phyloP scores from a whole-genome alignment of 495 filamentous ascomycete genomes.

The Endocarpon pusillum region DNA sequence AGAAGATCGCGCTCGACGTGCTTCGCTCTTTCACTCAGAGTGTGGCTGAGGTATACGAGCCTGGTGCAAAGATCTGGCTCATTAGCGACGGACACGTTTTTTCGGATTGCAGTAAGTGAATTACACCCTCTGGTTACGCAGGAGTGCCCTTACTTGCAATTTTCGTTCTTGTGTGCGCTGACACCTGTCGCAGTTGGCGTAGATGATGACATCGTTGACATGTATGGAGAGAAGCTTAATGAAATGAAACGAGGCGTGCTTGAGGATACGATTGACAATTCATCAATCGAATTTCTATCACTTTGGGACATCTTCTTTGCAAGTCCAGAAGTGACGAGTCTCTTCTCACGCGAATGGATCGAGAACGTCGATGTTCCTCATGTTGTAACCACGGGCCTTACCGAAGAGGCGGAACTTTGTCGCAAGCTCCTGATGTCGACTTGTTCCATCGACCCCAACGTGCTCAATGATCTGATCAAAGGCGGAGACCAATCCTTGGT shows the following conservation, averaged over 20 bases:
- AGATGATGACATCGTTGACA: conserved; percentile 20
- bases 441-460: conserved; percentile 11
- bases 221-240: conserved; percentile 15
- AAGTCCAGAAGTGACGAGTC: conserved; percentile 2
- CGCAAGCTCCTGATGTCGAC: conserved; percentile 20
- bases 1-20: conserved; percentile 31
- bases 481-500: conserved; percentile 16
- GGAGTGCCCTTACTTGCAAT: no score
- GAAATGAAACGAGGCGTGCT: conserved; percentile 16
- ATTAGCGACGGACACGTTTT: conserved; percentile 36
- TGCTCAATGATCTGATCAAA: conserved; percentile 18
- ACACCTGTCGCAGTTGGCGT: conserved; percentile 16
- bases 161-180: no score
- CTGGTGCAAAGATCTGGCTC: conserved; percentile 30
- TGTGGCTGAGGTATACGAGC: conserved; percentile 26
- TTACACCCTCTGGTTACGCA: not conserved
- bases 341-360: not conserved
- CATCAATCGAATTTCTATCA: conserved; percentile 12
- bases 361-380: conserved; percentile 7
- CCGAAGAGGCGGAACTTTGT: conserved; percentile 19
- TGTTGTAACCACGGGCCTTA: conserved; percentile 14
- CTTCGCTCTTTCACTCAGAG: conserved; percentile 24
- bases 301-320: conserved; percentile 14
- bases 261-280: conserved; percentile 2
- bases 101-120: conserved; percentile 20